Evolutionary conservation across 129 eudicot genomes (phyloP).

Genomic region (Cynara cardunculus): DNA sequence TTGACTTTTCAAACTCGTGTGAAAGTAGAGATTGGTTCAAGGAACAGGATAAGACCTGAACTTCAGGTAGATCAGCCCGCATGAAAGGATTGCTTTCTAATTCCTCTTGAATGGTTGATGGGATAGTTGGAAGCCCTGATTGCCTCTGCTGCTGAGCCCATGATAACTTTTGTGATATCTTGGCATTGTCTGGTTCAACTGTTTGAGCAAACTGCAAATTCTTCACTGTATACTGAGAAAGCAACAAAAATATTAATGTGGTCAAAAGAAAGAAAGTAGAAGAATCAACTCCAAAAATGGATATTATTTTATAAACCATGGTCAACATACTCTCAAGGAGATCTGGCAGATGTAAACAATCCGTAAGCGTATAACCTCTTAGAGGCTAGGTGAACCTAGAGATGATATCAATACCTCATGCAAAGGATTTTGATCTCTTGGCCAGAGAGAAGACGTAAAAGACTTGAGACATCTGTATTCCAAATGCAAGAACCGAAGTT

Average conservation of each 20-base stretch:
- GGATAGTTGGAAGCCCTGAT: slow-evolving; percentile 77
- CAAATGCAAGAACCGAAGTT: too few relatives aligned
- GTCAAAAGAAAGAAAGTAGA: neutral
- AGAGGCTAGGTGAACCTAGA: too few relatives aligned
- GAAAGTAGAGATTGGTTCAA: slow-evolving; percentile 4
- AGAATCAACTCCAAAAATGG: neutral
- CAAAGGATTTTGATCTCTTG: too few relatives aligned
- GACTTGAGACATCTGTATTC: too few relatives aligned
- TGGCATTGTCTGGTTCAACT: slow-evolving; percentile 85
- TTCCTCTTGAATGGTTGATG: slow-evolving; percentile 82
- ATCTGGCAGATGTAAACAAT: too few relatives aligned
- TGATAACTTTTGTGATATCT: slow-evolving; percentile 58
- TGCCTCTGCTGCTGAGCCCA: slow-evolving; percentile 89
- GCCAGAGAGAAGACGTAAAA: too few relatives aligned
- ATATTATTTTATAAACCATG: neutral
- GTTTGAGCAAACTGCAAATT: slow-evolving; percentile 95
- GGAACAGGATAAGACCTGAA: slow-evolving; percentile 53
- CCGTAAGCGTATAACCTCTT: too few relatives aligned
- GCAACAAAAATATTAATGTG: neutral
- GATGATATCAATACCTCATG: too few relatives aligned
- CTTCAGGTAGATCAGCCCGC: slow-evolving; percentile 68
- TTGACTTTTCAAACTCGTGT: neutral
- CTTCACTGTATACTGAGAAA: slow-evolving; percentile 84
- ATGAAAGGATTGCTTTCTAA: slow-evolving; percentile 80
- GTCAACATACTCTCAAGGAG: too few relatives aligned